Evolutionary conservation across 129 eudicot species (phyloP).

Genomic region (Mikania micrantha): DNA sequence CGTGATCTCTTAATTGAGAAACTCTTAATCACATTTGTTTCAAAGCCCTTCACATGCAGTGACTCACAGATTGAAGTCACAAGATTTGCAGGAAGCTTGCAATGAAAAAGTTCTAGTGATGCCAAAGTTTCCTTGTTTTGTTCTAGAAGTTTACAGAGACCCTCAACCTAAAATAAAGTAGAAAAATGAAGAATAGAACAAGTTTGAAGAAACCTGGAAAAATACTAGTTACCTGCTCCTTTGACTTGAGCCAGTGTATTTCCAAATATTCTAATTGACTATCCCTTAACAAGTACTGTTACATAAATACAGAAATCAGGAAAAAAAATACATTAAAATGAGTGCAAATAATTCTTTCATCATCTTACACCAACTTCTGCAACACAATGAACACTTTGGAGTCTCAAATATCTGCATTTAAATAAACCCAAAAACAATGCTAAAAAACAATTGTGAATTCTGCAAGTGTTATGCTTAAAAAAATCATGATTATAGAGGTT

Average conservation of each 20-base stretch:
- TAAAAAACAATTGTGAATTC: constrained; percentile 5
- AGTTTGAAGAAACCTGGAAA: background rate
- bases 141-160: constrained; percentile 65
- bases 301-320: constrained; percentile 14
- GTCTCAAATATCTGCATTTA: constrained; percentile 59
- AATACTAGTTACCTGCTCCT: constrained; percentile 50
- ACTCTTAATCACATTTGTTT: constrained; percentile 43
- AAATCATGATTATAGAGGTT: background rate
- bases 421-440: constrained; percentile 8
- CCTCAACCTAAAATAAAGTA: constrained; percentile 51
- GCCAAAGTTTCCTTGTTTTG: constrained; percentile 49
- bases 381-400: constrained; percentile 54
- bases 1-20: constrained; percentile 68
- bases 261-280: constrained; percentile 47
- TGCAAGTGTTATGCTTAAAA: background rate
- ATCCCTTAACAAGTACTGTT: constrained; percentile 57
- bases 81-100: constrained; percentile 60
- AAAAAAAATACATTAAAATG: background rate
- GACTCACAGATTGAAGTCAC: constrained; percentile 60
- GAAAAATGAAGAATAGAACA: background rate
- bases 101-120: constrained; percentile 50
- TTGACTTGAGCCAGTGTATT: constrained; percentile 59
- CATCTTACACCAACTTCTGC: constrained; percentile 57
- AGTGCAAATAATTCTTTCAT: background rate
- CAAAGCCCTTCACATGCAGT: constrained; percentile 30